Percentiles rank a stretch among this genome's conserved stretches.
phyloP scores from a whole-genome alignment of 495 filamentous ascomycete genomes.

The Durotheca rogersii region DNA sequence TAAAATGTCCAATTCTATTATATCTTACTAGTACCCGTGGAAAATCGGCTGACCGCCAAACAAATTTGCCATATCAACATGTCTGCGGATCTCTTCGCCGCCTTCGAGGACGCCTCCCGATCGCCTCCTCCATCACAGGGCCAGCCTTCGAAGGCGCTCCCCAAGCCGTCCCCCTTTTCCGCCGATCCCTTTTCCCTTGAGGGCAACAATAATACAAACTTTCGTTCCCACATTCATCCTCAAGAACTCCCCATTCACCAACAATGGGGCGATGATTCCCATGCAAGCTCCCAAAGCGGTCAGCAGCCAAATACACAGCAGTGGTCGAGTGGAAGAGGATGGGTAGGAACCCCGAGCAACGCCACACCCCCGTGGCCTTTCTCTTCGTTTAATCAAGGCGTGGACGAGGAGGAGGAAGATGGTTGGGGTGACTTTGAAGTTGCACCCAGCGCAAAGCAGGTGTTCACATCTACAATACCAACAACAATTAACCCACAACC shows the following conservation, averaged over 20 bases:
- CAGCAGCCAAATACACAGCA: conserved; percentile 20
- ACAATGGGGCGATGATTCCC: conserved; percentile 8
- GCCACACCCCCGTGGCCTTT: conserved; percentile 12
- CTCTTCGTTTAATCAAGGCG: conserved; percentile 9
- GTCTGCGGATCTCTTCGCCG: conserved; percentile 75
- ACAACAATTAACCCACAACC: conserved; percentile 8
- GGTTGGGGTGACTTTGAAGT: conserved; percentile 77
- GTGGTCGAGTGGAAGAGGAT: conserved; percentile 17
- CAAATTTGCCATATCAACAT: conserved; percentile 44
- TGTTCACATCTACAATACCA: conserved; percentile 3
- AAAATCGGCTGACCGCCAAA: neutral
- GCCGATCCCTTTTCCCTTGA: conserved; percentile 21
- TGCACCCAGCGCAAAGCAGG: conserved; percentile 34
- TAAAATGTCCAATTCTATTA: neutral
- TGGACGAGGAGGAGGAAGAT: conserved; percentile 57
- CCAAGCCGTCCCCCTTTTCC: conserved; percentile 9
- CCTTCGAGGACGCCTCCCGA: conserved; percentile 56
- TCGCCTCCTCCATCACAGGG: conserved; percentile 30
- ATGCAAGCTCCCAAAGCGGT: neutral
- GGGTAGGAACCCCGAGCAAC: conserved; percentile 12
- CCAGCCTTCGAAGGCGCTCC: conserved; percentile 15
- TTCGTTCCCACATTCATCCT: neutral
- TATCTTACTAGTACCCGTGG: neutral
- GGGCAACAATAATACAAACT: conserved; percentile 1
- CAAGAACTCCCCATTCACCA: conserved; percentile 6